Base-by-base conservation (phyloP, 345 rosid species). In the Orychophragmus violaceus region DNA sequence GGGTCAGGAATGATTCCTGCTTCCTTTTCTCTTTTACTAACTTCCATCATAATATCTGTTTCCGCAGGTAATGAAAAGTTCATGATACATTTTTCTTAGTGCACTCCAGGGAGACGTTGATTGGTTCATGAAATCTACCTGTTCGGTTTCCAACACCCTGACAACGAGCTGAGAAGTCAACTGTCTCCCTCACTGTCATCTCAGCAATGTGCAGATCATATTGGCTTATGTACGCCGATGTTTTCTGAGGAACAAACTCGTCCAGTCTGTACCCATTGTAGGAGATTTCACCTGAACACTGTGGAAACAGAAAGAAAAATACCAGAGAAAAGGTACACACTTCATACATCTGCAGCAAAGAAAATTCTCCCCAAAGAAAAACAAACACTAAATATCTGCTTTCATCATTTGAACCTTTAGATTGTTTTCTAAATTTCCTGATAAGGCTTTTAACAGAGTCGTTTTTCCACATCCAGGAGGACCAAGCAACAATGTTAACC, bases 381-480 rank as follows among this genome's bases (percentile, higher is more conserved):
- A n/a, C n/a, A 51, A 13, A 5, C 5, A 3, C 5, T 2, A 23
- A 30, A 17, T 19, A 24, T 54, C 3, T 58, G 56, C 11, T 51
- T 51, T 59, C 57, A 42, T 68, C 46, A 41, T 19, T 19, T 23
- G 12, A 36, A 90, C 97, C 92, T 86, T 63, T 5, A 86, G 81
- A 44, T 84, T 81, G 17, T 74, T 76, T 74, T 71, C 64, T 52
- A 81, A 78, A 72, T 76, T 84, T 66, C 97, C 95, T 2, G 95
- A 83, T 36, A 90, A 92, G 3, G 91, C 88, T 66, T 83, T 77
- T 42, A 90, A 72, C 22, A 87, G 42, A 27, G 92, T 76, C 30
- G 92, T 90, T 75, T 90, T 90, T 16, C 95, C 92, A 42, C 95
- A 85, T 16, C 97, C 90, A 28, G 95, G 97, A 21, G 95, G 95